These are phyloP conservation scores for Amyloporia xantha DNA, from an alignment of 768 basidiomycete species.

Conservation along the genomic window DNA sequence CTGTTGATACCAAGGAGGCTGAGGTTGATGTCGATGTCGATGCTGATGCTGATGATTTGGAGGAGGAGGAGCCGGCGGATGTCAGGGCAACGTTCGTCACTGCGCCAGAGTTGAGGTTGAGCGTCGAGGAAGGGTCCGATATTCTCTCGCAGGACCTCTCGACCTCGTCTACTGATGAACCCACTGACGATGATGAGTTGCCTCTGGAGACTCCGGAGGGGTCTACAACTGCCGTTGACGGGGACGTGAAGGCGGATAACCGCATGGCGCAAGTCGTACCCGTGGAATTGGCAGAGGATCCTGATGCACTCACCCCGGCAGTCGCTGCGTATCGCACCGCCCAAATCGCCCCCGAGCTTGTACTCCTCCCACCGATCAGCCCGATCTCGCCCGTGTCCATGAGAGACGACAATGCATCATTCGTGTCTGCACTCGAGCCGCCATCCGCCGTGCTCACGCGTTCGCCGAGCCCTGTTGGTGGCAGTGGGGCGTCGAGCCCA, in stretches of 20 bases:
- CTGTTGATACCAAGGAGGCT: background rate
- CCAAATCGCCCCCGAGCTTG: background rate
- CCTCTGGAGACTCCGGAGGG: background rate
- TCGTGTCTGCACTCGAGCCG: slow-evolving; percentile 26
- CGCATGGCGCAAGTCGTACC: background rate
- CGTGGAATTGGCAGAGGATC: background rate
- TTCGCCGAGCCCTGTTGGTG: slow-evolving; percentile 30
- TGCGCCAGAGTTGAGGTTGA: background rate
- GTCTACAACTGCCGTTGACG: background rate
- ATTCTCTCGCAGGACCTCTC: background rate
- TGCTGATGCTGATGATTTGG: background rate
- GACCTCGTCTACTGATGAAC: background rate
- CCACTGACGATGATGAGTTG: background rate
- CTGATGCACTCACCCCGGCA: background rate
- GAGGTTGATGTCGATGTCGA: background rate
- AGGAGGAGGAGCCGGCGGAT: background rate
- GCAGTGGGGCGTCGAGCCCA: slow-evolving; percentile 21
- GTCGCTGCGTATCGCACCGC: background rate
- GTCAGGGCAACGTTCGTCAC: slow-evolving; percentile 7
- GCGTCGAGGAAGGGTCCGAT: background rate
- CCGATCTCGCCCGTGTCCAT: slow-evolving; percentile 2
- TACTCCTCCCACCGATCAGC: slow-evolving; percentile 3
- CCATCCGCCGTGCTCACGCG: slow-evolving; percentile 23
- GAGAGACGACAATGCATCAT: slow-evolving; percentile 20
- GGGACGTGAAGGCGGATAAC: background rate